These are phyloP conservation scores for Claviceps arundinis DNA, from an alignment of 2,329 filamentous ascomycete species.

Conservation along the genomic window DNA sequence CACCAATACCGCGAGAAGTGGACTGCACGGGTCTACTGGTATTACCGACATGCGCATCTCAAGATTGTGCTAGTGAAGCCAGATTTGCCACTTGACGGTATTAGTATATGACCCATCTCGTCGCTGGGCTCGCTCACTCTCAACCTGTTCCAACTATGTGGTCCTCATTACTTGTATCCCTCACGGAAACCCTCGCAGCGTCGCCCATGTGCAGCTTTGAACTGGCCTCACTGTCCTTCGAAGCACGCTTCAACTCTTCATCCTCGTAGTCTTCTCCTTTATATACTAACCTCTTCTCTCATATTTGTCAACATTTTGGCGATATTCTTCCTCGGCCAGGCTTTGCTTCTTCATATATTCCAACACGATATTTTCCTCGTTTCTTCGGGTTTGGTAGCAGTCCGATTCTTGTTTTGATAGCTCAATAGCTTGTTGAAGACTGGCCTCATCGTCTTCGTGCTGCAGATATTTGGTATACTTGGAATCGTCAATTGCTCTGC, in stretches of 20 bases:
- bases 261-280: conserved; percentile 27
- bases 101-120: neutral
- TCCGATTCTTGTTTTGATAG: conserved; percentile 30
- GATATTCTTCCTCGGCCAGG: conserved; percentile 49
- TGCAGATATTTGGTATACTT: too few species aligned
- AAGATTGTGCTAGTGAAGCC: too few species aligned
- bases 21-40: too few species aligned
- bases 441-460: conserved; percentile 4
- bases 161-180: neutral
- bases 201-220: conserved; percentile 22
- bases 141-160: neutral
- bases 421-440: conserved; percentile 32
- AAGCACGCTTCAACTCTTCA: conserved; percentile 45
- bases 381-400: conserved; percentile 28
- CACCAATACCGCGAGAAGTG: too few species aligned
- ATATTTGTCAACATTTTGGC: conserved; percentile 20
- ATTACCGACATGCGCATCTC: too few species aligned
- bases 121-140: neutral
- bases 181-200: conserved; percentile 13
- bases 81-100: too few species aligned
- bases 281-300: conserved; percentile 16
- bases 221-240: conserved; percentile 23
- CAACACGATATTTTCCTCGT: conserved; percentile 60
- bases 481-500: too few species aligned
- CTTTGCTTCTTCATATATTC: conserved; percentile 71